Evolutionary conservation across 441 rosid species (phyloP).

Genomic region (Erodium moschatum): DNA sequence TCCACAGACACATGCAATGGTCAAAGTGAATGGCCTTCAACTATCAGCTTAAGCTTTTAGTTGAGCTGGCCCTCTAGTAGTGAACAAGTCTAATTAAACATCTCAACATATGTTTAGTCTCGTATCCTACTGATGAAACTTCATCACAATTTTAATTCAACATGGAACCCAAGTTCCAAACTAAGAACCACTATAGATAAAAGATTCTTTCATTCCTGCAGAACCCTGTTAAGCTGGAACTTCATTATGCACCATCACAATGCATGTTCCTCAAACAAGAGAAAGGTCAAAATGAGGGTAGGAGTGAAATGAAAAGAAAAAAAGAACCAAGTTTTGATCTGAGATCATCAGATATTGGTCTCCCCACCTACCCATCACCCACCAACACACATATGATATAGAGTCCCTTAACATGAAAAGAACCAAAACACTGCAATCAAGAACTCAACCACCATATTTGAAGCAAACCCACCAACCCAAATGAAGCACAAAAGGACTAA

Average conservation of each 20-base stretch:
- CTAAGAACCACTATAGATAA: not conserved
- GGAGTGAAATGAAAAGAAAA: not conserved
- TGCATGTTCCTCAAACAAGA: not conserved
- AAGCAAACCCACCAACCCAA: not conserved
- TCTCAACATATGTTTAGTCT: not conserved
- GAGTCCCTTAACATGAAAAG: not conserved
- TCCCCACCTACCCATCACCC: constrained; percentile 4
- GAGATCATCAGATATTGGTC: not conserved
- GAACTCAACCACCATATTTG: not conserved
- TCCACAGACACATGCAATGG: not conserved
- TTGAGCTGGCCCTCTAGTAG: too few relatives aligned
- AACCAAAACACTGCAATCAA: constrained; percentile 3
- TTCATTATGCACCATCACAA: not conserved
- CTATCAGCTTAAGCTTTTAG: too few relatives aligned
- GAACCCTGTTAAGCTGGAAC: not conserved
- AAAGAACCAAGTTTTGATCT: not conserved
- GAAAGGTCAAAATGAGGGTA: not conserved
- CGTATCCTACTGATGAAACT: not conserved
- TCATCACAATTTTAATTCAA: not conserved
- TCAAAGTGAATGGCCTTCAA: too few relatives aligned
- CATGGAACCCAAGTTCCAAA: not conserved
- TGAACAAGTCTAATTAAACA: not conserved
- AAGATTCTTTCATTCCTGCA: not conserved
- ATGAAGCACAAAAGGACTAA: not conserved
- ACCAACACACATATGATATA: not conserved